Conservation (phyloP, 2,329 filamentous ascomycete genomes). For the Diplocarpon mali region DNA sequence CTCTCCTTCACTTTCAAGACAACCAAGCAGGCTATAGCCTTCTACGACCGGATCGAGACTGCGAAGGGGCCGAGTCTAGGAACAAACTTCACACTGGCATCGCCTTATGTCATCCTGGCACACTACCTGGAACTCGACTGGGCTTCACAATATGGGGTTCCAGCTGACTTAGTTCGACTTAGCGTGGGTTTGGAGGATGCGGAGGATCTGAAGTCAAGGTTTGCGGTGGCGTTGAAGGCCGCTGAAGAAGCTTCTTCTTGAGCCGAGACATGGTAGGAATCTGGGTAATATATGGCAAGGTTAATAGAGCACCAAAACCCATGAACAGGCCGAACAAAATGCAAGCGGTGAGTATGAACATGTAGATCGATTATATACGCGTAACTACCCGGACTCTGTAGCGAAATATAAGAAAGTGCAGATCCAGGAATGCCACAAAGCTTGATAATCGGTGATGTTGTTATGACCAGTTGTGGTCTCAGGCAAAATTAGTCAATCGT, state of each 20-base stretch:
- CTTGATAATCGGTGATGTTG: no score
- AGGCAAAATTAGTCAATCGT: no score
- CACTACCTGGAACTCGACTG: slow-evolving; percentile 91
- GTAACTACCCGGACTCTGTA: no score
- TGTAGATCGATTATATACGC: no score
- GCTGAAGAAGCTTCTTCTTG: slow-evolving; percentile 26
- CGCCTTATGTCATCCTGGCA: slow-evolving; percentile 82
- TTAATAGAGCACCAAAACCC: no score
- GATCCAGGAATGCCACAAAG: no score
- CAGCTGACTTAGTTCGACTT: slow-evolving; percentile 68
- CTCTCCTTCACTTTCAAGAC: slow-evolving; percentile 73
- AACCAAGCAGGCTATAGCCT: slow-evolving; percentile 59
- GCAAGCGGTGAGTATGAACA: no score
- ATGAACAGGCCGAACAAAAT: no score
- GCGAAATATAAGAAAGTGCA: no score
- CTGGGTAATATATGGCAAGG: not conserved
- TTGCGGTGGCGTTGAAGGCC: slow-evolving; percentile 59
- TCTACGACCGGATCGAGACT: slow-evolving; percentile 78
- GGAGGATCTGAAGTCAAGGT: slow-evolving; percentile 48
- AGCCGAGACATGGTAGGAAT: not conserved
- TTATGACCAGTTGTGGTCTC: no score
- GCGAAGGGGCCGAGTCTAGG: slow-evolving; percentile 91
- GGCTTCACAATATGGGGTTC: slow-evolving; percentile 72
- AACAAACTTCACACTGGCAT: slow-evolving; percentile 91
- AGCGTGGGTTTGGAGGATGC: slow-evolving; percentile 85